Evolutionary conservation across 2,329 filamentous ascomycete genomes (phyloP).

Genomic region (Diaporthe longicolla): DNA sequence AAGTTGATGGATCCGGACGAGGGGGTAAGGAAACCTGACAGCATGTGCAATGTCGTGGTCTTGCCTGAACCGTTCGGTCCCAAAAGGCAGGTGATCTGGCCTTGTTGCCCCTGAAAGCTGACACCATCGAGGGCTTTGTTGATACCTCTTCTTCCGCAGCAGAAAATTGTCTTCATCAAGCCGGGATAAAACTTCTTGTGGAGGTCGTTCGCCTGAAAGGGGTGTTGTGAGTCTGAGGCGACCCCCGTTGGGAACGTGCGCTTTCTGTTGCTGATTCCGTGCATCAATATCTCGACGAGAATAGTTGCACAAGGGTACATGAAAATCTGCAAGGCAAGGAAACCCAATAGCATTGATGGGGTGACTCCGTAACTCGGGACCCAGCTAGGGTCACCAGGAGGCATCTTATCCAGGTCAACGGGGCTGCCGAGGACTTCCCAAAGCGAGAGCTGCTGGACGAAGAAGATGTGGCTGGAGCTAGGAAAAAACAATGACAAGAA

Average conservation of each 20-base stretch:
- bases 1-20: not conserved
- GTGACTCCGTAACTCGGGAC: not conserved
- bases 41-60: constrained; percentile 4
- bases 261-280: constrained; percentile 10
- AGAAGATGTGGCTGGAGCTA: constrained; percentile 5
- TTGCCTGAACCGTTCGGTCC: not conserved
- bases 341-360: not conserved
- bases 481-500: not conserved
- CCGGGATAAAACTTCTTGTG: constrained; percentile 10
- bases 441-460: not conserved
- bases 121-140: constrained; percentile 7
- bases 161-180: not conserved
- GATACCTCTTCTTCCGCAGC: not conserved
- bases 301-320: not conserved
- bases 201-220: not conserved
- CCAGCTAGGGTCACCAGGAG: not conserved
- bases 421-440: not conserved
- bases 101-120: constrained; percentile 1
- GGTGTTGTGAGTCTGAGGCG: not conserved
- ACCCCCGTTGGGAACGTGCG: not conserved
- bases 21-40: not conserved
- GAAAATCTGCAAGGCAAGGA: not conserved
- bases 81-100: not conserved
- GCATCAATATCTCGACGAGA: constrained; percentile 1
- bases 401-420: not conserved